Conservation (phyloP, 257 asterid genomes). For the Solanum chiquidenum region DNA sequence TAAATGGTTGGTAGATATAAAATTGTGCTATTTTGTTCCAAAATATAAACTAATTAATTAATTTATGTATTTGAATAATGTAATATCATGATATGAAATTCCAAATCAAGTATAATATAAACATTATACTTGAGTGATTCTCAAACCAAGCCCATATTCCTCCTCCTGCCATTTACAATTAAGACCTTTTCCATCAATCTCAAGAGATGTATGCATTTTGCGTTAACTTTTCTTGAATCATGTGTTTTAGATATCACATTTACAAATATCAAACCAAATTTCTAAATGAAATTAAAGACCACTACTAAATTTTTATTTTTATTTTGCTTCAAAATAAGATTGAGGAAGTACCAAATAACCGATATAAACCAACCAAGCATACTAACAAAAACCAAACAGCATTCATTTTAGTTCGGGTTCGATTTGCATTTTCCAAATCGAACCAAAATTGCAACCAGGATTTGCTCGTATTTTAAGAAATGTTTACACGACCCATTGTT, state of each 20-base stretch:
- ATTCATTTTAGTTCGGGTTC: background rate
- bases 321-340: background rate
- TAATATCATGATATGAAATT: background rate
- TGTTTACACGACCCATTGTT: background rate
- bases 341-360: accelerated
- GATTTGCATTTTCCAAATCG: background rate
- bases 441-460: background rate
- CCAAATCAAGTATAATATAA: no score
- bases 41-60: no score
- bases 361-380: background rate
- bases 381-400: background rate
- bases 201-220: background rate
- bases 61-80: background rate
- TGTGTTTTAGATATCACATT: background rate
- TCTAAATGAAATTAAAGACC: background rate
- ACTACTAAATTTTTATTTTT: no score
- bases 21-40: background rate
- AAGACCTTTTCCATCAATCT: background rate
- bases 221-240: background rate
- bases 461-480: background rate
- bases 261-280: no score
- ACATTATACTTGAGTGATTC: no score
- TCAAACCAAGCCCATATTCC: background rate
- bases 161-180: background rate
- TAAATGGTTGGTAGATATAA: background rate